These are phyloP conservation scores for Penicillium lagena DNA, from an alignment of 495 filamentous ascomycete genomes.

Conservation along the genomic window DNA sequence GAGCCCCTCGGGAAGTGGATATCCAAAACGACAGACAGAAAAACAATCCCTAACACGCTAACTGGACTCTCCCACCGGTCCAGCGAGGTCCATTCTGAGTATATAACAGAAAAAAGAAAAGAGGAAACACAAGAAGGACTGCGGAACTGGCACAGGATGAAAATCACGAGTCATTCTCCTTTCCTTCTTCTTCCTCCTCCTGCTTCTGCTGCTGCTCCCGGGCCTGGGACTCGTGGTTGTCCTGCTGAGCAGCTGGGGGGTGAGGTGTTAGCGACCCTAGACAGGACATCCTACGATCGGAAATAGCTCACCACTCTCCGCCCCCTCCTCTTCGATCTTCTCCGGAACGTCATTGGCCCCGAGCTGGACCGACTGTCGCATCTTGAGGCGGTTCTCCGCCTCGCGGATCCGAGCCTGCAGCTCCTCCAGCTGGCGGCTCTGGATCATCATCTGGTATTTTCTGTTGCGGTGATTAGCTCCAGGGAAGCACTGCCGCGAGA, in stretches of 20 bases:
- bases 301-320: background rate
- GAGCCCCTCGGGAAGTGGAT: background rate
- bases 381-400: slow-evolving; percentile 74
- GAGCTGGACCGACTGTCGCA: slow-evolving; percentile 19
- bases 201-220: background rate
- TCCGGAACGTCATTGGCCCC: background rate
- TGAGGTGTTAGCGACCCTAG: too few species aligned
- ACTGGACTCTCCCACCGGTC: slow-evolving; percentile 1
- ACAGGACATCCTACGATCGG: background rate
- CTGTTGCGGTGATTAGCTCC: slow-evolving; percentile 12
- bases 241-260: background rate
- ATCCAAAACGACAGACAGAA: slow-evolving; percentile 2
- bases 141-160: background rate
- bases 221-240: background rate
- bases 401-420: slow-evolving; percentile 78
- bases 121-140: background rate
- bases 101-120: background rate
- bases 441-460: slow-evolving; percentile 67
- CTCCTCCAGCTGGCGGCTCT: slow-evolving; percentile 73
- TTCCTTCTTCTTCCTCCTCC: background rate
- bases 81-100: slow-evolving; percentile 1
- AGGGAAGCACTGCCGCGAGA: background rate
- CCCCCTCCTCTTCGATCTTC: slow-evolving; percentile 3
- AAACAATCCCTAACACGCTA: slow-evolving; percentile 1
- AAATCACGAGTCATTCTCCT: slow-evolving; percentile 1